Evolutionary conservation across 176 grass and related monocot species (phyloP).

Genomic region (Echinochloa phyllopogon): DNA sequence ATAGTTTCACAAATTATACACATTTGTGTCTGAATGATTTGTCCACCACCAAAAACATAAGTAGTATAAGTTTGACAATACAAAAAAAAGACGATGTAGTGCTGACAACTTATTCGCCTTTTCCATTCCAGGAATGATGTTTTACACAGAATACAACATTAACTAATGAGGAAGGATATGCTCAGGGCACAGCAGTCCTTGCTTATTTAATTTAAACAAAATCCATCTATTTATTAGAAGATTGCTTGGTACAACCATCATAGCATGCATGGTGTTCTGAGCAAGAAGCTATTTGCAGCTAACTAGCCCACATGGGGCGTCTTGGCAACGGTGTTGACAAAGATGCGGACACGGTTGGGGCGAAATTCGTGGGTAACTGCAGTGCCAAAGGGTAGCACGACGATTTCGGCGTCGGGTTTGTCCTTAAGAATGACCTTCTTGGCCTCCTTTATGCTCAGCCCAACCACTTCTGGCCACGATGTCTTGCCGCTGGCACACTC

Average conservation of each 20-base stretch:
- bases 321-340: slow-evolving; percentile 26
- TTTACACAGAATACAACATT: too few relatives aligned
- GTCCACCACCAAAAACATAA: too few relatives aligned
- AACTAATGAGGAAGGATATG: background rate
- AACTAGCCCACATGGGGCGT: slow-evolving; percentile 11
- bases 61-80: too few relatives aligned
- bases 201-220: background rate
- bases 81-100: background rate
- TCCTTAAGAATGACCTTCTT: slow-evolving; percentile 35
- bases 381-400: background rate
- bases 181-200: background rate
- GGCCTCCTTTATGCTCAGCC: slow-evolving; percentile 29
- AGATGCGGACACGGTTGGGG: slow-evolving; percentile 32
- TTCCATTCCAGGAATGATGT: too few relatives aligned
- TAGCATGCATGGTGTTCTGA: background rate
- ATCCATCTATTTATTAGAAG: background rate
- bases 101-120: too few relatives aligned
- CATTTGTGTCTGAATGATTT: too few relatives aligned
- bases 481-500: background rate
- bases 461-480: slow-evolving; percentile 49
- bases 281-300: background rate
- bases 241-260: background rate
- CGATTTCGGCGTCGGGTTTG: slow-evolving; percentile 36
- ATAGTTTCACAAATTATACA: too few relatives aligned
- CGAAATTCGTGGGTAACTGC: background rate